Percentiles rank a stretch among this genome's conserved stretches.
Evolutionary conservation across 2,329 filamentous ascomycete species (phyloP).

Genomic region (Colletotrichum tabaci): DNA sequence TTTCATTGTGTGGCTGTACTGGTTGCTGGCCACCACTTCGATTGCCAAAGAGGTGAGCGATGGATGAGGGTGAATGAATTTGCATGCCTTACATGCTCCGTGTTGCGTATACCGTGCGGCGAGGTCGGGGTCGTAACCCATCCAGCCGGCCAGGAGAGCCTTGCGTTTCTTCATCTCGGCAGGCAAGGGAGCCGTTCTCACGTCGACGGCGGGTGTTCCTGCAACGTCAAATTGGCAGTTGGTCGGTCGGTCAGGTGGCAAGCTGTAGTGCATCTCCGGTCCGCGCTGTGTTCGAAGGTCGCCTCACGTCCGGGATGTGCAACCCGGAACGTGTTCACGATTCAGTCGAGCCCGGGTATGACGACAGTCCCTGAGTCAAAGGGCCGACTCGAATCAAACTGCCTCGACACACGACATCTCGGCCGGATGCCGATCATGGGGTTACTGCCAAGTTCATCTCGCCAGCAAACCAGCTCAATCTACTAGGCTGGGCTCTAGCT

Average conservation of each 20-base stretch:
- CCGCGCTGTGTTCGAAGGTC: slow-evolving; percentile 37
- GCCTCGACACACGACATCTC: slow-evolving; percentile 30
- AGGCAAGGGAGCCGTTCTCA: slow-evolving; percentile 35
- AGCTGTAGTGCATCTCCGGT: slow-evolving; percentile 6
- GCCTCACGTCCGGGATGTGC: slow-evolving; percentile 38
- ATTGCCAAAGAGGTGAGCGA: background rate
- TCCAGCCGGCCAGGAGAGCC: slow-evolving; percentile 25
- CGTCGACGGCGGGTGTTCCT: slow-evolving; percentile 25
- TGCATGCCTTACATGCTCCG: background rate
- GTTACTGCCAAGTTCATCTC: slow-evolving; percentile 39
- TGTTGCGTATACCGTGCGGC: slow-evolving; percentile 10
- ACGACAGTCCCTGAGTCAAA: slow-evolving; percentile 32
- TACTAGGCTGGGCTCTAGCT: background rate
- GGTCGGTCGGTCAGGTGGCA: slow-evolving; percentile 5
- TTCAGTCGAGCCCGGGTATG: slow-evolving; percentile 32
- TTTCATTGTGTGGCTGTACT: slow-evolving; percentile 32
- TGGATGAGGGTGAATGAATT: background rate
- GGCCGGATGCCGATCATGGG: slow-evolving; percentile 41
- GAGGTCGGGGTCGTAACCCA: slow-evolving; percentile 3
- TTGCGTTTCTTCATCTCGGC: slow-evolving; percentile 33
- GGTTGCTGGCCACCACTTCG: background rate
- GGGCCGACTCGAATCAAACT: slow-evolving; percentile 33
- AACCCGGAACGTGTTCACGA: slow-evolving; percentile 29
- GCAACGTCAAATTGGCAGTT: slow-evolving; percentile 26
- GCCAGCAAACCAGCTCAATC: slow-evolving; percentile 20